Evolutionary conservation across 306 rosid species (phyloP).

Genomic region (Chamaecrista fasciculata): DNA sequence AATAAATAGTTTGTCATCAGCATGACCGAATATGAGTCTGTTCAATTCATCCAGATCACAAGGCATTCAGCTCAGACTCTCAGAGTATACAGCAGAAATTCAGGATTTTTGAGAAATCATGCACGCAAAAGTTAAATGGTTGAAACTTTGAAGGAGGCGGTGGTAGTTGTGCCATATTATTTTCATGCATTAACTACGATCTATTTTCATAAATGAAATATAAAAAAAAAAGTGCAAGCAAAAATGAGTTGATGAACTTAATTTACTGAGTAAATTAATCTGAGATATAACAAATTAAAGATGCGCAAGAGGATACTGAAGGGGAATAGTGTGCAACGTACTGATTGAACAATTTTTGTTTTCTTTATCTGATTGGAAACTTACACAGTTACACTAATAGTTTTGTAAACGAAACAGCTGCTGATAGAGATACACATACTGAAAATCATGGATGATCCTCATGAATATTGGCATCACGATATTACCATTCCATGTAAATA

Average conservation of each 20-base stretch:
- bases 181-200: neutral
- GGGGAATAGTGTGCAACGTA: neutral
- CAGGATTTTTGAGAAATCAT: no score
- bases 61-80: neutral
- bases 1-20: no score
- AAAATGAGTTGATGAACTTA: neutral
- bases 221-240: neutral
- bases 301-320: neutral
- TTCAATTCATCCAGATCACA: neutral
- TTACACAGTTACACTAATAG: no score
- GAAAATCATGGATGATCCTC: conserved; percentile 23
- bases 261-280: neutral
- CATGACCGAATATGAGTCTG: neutral
- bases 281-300: neutral
- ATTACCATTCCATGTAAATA: conserved; percentile 34
- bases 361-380: neutral
- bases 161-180: neutral
- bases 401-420: conserved; percentile 13
- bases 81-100: neutral
- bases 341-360: neutral
- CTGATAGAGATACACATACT: conserved; percentile 1
- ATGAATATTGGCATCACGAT: neutral
- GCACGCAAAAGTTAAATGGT: no score
- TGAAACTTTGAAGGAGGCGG: no score
- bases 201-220: neutral